These are phyloP conservation scores for Melampsora larici-populina DNA, from an alignment of 1,284 basidiomycete species.

Conservation along the genomic window DNA sequence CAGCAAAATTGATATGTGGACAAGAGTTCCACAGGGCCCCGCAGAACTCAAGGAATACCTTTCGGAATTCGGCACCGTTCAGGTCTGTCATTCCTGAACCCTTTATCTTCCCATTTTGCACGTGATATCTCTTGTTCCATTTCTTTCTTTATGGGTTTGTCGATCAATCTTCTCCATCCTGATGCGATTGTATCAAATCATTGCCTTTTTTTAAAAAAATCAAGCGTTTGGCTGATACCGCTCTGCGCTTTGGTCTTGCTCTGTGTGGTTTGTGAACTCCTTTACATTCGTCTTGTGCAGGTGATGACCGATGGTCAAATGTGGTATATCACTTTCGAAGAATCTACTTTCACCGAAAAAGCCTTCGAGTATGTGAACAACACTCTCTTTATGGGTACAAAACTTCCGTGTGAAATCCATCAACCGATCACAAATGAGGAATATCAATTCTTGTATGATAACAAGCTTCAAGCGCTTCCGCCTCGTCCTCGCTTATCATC, in stretches of 20 bases:
- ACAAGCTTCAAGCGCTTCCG: slow-evolving; percentile 36
- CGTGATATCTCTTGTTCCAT: background rate
- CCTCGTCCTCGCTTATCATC: background rate
- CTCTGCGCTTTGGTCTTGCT: slow-evolving; percentile 4
- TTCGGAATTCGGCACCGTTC: slow-evolving; percentile 22
- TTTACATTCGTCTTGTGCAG: slow-evolving; percentile 6
- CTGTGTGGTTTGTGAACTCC: background rate
- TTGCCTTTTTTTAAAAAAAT: background rate
- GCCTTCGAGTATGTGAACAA: slow-evolving; percentile 19
- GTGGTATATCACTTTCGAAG: slow-evolving; percentile 41
- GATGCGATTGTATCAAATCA: background rate
- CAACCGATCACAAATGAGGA: slow-evolving; percentile 22
- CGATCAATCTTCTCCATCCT: slow-evolving; percentile 4
- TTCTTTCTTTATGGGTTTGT: background rate
- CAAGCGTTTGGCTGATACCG: slow-evolving; percentile 7
- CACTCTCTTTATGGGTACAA: slow-evolving; percentile 12
- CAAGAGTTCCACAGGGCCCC: slow-evolving; percentile 20
- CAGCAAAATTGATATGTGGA: slow-evolving; percentile 18
- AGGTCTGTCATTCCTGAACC: slow-evolving; percentile 7
- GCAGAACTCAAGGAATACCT: slow-evolving; percentile 36
- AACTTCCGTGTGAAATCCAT: slow-evolving; percentile 30
- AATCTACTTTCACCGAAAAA: slow-evolving; percentile 22
- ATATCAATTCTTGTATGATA: slow-evolving; percentile 23
- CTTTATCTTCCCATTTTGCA: background rate
- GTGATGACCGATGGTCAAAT: slow-evolving; percentile 42